Evolutionary conservation across 164 flowering plant species (phyloP).

Genomic region (Amborella trichopoda): DNA sequence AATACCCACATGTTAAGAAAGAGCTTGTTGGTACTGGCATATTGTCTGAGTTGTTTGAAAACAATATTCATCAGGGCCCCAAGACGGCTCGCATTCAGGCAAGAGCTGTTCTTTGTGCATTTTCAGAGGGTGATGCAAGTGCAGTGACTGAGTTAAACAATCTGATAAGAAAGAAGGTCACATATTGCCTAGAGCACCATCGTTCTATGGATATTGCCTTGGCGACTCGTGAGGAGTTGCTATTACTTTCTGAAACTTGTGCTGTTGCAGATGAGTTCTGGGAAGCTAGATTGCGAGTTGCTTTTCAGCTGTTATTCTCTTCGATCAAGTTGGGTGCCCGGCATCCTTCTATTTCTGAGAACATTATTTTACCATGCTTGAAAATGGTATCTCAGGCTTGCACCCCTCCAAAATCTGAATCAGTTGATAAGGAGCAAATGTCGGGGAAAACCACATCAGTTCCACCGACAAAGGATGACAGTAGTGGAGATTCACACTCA

Average conservation of each 20-base stretch:
- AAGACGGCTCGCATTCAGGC: constrained; percentile 83
- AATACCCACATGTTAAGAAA: constrained; percentile 65
- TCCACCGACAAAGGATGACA: constrained; percentile 46
- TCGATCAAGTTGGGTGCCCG: constrained; percentile 85
- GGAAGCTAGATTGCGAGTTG: constrained; percentile 94
- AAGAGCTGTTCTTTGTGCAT: constrained; percentile 87
- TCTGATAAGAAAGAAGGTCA: constrained; percentile 77
- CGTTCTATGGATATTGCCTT: constrained; percentile 94
- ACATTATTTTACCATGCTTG: constrained; percentile 91
- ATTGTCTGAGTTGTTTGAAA: constrained; percentile 89
- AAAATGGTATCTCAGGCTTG: constrained; percentile 89
- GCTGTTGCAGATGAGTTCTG: constrained; percentile 90
- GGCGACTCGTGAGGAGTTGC: constrained; percentile 84
- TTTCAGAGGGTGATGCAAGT: constrained; percentile 82
- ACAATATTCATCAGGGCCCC: constrained; percentile 97
- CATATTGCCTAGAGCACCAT: constrained; percentile 97
- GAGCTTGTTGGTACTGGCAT: constrained; percentile 91
- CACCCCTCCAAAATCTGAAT: constrained; percentile 94
- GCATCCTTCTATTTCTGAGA: constrained; percentile 97
- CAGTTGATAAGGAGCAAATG: constrained; percentile 53
- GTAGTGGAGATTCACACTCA: constrained; percentile 22
- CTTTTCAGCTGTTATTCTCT: constrained; percentile 83
- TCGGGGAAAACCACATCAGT: constrained; percentile 31
- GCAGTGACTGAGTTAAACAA: constrained; percentile 81
- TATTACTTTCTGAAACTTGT: constrained; percentile 90